Evolutionary conservation across 768 basidiomycete species (phyloP).

Genomic region (Boletus vermiculosoides): DNA sequence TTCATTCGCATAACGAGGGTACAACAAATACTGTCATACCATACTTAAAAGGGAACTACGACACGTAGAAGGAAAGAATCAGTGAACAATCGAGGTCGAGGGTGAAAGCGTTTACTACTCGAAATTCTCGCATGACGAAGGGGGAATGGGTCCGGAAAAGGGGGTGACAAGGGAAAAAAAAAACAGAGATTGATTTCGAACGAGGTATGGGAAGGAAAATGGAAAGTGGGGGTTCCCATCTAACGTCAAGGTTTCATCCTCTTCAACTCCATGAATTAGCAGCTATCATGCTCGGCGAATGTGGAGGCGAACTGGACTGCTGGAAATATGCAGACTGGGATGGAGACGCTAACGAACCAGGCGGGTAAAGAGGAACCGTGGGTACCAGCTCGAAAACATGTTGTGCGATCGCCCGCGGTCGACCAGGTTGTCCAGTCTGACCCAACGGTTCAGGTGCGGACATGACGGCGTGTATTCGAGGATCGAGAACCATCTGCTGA

Average conservation of each 20-base stretch:
- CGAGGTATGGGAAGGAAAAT: not conserved
- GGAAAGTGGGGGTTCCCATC: not conserved
- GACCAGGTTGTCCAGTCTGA: conserved; percentile 38
- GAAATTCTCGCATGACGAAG: not conserved
- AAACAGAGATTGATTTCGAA: not conserved
- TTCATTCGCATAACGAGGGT: not conserved
- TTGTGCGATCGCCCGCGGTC: conserved; percentile 57
- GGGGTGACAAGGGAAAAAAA: not conserved
- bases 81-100: too few relatives aligned
- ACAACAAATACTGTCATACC: not conserved
- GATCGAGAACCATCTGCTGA: conserved; percentile 61
- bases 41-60: not conserved
- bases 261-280: conserved; percentile 25
- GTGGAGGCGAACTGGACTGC: conserved; percentile 51
- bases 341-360: conserved; percentile 52
- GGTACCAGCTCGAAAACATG: conserved; percentile 74
- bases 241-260: not conserved
- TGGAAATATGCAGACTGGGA: conserved; percentile 53
- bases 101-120: not conserved
- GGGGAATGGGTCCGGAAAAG: not conserved
- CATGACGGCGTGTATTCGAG: conserved; percentile 87
- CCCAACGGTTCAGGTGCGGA: conserved; percentile 45
- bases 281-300: conserved; percentile 47
- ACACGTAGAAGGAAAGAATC: not conserved
- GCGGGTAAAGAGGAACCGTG: conserved; percentile 38